These are phyloP conservation scores for Malassezia brasiliensis DNA, from an alignment of 1,284 basidiomycete genomes.

Conservation along the genomic window DNA sequence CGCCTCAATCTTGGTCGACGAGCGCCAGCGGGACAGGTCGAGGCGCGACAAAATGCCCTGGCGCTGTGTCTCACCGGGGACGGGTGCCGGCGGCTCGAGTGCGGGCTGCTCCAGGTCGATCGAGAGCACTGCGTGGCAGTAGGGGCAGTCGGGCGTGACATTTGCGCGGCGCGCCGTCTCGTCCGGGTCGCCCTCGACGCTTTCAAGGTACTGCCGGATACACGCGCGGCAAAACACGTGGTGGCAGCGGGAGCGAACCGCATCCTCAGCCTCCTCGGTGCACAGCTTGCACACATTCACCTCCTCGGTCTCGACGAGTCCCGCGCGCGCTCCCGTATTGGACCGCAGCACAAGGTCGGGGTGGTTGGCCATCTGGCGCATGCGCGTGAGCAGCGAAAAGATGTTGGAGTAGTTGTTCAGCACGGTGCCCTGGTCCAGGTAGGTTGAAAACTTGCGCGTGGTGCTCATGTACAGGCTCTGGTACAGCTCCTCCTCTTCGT, in stretches of 20 bases:
- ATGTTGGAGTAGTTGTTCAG: slow-evolving; percentile 48
- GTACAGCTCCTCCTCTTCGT: slow-evolving; percentile 93
- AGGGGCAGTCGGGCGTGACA: slow-evolving; percentile 71
- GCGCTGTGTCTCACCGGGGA: slow-evolving; percentile 52
- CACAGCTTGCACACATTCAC: slow-evolving; percentile 70
- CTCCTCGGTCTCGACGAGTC: slow-evolving; percentile 36
- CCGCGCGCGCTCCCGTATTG: slow-evolving; percentile 53
- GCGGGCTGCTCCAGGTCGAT: slow-evolving; percentile 91
- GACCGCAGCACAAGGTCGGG: slow-evolving; percentile 89
- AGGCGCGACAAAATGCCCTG: slow-evolving; percentile 90
- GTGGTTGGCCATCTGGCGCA: slow-evolving; percentile 50
- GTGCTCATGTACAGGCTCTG: slow-evolving; percentile 83
- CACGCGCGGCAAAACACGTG: slow-evolving; percentile 83
- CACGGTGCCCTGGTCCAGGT: slow-evolving; percentile 78
- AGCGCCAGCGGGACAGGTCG: slow-evolving; percentile 79
- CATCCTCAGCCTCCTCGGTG: slow-evolving; percentile 92
- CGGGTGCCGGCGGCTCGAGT: slow-evolving; percentile 64
- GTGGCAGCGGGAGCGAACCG: slow-evolving; percentile 74
- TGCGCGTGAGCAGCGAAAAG: slow-evolving; percentile 51
- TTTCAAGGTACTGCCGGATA: slow-evolving; percentile 77
- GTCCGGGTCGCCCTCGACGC: slow-evolving; percentile 25
- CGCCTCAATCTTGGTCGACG: slow-evolving; percentile 93
- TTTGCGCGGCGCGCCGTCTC: not conserved
- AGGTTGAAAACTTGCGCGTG: slow-evolving; percentile 81
- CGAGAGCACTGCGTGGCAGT: slow-evolving; percentile 83